These are phyloP conservation scores for Elasticomyces elasticus DNA, from an alignment of 495 filamentous ascomycete species.

Conservation along the genomic window DNA sequence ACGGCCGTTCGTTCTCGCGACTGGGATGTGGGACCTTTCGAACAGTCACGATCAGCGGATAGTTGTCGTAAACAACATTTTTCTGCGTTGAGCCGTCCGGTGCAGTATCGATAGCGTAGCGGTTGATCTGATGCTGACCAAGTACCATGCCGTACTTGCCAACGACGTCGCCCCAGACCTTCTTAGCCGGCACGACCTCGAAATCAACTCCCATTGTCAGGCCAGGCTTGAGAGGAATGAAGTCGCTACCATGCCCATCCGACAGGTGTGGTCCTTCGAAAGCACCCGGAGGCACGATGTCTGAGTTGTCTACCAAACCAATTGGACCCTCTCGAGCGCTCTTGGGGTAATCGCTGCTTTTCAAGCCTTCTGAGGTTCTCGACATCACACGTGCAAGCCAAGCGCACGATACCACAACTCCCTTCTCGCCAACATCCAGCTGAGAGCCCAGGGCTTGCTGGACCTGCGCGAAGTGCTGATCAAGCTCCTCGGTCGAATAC, in stretches of 20 bases:
- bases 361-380: conserved; percentile 46
- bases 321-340: conserved; percentile 52
- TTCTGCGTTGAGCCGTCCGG: conserved; percentile 38
- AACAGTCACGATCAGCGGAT: conserved; percentile 79
- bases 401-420: conserved; percentile 63
- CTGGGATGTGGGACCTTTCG: conserved; percentile 48
- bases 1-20: not conserved
- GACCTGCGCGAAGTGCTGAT: conserved; percentile 69
- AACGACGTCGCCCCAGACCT: conserved; percentile 71
- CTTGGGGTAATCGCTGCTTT: conserved; percentile 46
- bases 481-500: conserved; percentile 42
- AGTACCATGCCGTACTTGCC: conserved; percentile 70
- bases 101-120: conserved; percentile 66
- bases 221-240: conserved; percentile 69
- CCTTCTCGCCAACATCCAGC: conserved; percentile 58
- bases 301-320: conserved; percentile 81
- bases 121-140: conserved; percentile 61
- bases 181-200: conserved; percentile 63
- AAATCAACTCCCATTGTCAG: conserved; percentile 56
- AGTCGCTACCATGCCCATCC: conserved; percentile 49
- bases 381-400: conserved; percentile 73
- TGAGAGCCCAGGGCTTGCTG: conserved; percentile 42
- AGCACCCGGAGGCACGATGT: conserved; percentile 24
- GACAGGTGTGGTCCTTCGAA: conserved; percentile 31
- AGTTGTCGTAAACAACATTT: conserved; percentile 72